Conservation (phyloP, 331 rosid genomes). For the Quercus lobata region DNA sequence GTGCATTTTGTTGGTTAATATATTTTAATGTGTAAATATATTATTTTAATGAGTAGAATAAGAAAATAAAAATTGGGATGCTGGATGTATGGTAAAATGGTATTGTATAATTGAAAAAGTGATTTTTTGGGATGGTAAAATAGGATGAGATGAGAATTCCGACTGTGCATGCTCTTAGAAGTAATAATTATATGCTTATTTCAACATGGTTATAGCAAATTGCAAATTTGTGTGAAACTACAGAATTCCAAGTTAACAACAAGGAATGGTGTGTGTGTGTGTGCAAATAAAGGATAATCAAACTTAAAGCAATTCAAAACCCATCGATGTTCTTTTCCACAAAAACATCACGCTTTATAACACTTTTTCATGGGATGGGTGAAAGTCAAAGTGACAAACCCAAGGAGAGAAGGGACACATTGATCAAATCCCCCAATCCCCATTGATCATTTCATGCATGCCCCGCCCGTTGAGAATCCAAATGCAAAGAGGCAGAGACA, state of each 20-base stretch:
- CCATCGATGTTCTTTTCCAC: not conserved
- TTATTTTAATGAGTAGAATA: no score
- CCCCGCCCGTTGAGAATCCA: constrained; percentile 19
- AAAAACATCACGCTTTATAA: not conserved
- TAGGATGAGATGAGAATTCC: no score
- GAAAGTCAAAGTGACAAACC: constrained; percentile 25
- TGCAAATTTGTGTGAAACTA: not conserved
- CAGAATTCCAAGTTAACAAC: no score
- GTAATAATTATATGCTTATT: no score
- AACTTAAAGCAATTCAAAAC: not conserved
- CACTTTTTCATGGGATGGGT: not conserved
- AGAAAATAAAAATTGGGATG: no score
- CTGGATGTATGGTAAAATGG: no score
- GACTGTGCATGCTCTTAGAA: no score
- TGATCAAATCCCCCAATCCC: not conserved
- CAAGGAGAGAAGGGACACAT: not conserved
- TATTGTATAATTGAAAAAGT: no score
- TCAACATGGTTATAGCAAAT: not conserved
- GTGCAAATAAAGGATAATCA: not conserved
- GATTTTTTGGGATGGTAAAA: no score
- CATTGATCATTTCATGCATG: not conserved
- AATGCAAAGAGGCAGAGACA: not conserved
- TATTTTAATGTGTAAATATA: no score
- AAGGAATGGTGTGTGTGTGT: no score
- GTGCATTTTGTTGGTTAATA: no score